These are phyloP conservation scores for Omphalea diandra DNA, from an alignment of 441 rosid species.

Conservation along the genomic window DNA sequence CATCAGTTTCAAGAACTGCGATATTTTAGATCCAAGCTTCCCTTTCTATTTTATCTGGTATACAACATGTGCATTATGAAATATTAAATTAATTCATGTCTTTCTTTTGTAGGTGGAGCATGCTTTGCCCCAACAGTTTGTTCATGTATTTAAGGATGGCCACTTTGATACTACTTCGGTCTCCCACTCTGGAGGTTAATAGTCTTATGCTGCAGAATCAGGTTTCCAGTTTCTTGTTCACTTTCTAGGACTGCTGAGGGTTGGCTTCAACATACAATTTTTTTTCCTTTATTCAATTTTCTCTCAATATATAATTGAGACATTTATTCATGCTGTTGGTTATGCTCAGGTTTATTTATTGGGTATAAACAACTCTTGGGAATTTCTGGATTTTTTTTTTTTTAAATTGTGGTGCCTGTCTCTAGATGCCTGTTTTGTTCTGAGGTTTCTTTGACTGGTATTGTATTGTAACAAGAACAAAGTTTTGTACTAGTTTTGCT, in stretches of 20 bases:
- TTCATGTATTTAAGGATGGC: constrained; percentile 63
- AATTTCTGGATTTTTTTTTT: constrained; percentile 9
- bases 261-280: constrained; percentile 19
- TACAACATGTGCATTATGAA: no score
- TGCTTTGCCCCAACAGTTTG: constrained; percentile 84
- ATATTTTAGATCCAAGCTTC: no score
- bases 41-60: no score
- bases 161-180: constrained; percentile 84
- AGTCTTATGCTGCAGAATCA: constrained; percentile 6
- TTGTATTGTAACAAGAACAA: constrained; percentile 25
- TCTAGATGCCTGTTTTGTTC: constrained; percentile 10
- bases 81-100: background rate
- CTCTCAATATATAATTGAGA: constrained; percentile 23
- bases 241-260: constrained; percentile 28
- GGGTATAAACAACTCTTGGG: constrained; percentile 15
- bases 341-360: constrained; percentile 18
- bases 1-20: no score
- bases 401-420: constrained; percentile 11
- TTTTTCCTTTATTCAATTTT: constrained; percentile 20
- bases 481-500: constrained; percentile 14
- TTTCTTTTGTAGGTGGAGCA: constrained; percentile 69
- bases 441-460: constrained; percentile 17
- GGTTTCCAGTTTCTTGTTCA: constrained; percentile 18
- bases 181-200: constrained; percentile 87
- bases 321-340: constrained; percentile 2